Evolutionary conservation across 139 green algal genomes (phyloP), one percentile per base, ranked within the genome.

Genomic region (Closterium sp.): DNA sequence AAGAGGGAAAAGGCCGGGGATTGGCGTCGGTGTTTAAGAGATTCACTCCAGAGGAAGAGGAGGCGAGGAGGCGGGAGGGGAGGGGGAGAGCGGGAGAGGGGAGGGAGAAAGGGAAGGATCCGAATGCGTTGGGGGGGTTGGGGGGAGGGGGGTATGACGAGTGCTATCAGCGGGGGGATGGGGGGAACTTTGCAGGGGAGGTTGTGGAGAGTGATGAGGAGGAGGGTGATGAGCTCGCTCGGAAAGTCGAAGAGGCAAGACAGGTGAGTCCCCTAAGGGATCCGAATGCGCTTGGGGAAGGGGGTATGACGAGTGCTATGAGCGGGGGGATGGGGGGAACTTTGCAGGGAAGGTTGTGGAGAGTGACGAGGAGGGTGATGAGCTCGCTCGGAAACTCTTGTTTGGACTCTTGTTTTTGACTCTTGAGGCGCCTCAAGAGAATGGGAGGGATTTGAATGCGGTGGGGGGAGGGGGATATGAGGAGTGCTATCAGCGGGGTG

Each of bases 261-360:
- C 62, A 79, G 62, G 62, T 79, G 62, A 79, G 62, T 24, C n/a
- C n/a, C n/a, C n/a, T n/a, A n/a, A n/a, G n/a, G 31, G 95, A 97
- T 73, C 94, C 95, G 5, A 38, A 38, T 38, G 79, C 79, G 2
- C 96, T 95, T 90, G 92, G 95, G 10, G 95, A 95, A 19, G 94
- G 96, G 31, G 96, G 95, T 97, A 97, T 92, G 94, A 34, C 0
- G 96, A 97, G 89, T 96, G 95, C 91, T 97, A 97, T 90, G 95
- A 38, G 32, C 32, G 95, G 6, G 95, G 62, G 21, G 96, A 94
- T 84, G 30, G 45, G 89, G 92, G 87, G 86, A 27, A 73, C 11
- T 95, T 86, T 73, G 91, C 29, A 27, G 92, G 50, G 2, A 85
- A 95, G 29, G 90, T 95, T 62, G 70, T 94, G 86, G 93, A 88